Conservation (phyloP, 345 rosid genomes). For the Ceriops zippeliana region DNA sequence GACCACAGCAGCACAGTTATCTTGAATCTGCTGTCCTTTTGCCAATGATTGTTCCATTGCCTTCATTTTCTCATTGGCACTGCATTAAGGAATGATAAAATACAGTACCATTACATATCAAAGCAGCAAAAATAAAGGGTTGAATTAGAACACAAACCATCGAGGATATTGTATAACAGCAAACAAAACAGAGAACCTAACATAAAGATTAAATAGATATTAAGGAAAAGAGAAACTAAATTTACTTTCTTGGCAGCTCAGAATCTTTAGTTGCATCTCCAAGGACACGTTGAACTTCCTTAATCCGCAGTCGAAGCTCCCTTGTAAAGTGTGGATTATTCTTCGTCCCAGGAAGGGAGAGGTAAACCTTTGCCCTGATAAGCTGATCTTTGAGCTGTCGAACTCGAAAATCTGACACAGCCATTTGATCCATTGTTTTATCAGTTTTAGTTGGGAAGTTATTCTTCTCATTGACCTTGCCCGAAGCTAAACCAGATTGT, state of each 20-base stretch:
- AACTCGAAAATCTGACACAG: slow-evolving; percentile 58
- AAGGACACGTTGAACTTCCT: slow-evolving; percentile 74
- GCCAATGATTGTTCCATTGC: slow-evolving; percentile 84
- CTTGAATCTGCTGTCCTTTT: slow-evolving; percentile 83
- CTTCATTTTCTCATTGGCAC: slow-evolving; percentile 68
- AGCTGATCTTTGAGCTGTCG: slow-evolving; percentile 87
- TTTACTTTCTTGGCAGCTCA: slow-evolving; percentile 71
- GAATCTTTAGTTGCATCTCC: slow-evolving; percentile 76
- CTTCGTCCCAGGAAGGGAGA: slow-evolving; percentile 72
- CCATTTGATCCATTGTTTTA: slow-evolving; percentile 34
- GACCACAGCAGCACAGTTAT: slow-evolving; percentile 78
- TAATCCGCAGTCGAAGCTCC: slow-evolving; percentile 80
- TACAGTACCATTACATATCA: neutral
- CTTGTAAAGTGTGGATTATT: slow-evolving; percentile 63
- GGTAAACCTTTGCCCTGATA: slow-evolving; percentile 81
- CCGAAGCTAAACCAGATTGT: slow-evolving; percentile 30
- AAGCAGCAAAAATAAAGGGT: neutral
- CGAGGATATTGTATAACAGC: neutral
- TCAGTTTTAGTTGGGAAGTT: slow-evolving; percentile 25
- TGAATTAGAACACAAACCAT: neutral
- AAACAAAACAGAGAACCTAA: neutral
- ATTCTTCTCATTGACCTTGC: slow-evolving; percentile 31
- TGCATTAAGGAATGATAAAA: slow-evolving; percentile 26
- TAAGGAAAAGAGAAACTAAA: neutral
- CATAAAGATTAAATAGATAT: neutral